These are phyloP conservation scores for Arachnomyces sp. DNA, from an alignment of 2,329 filamentous ascomycete genomes.

Conservation along the genomic window DNA sequence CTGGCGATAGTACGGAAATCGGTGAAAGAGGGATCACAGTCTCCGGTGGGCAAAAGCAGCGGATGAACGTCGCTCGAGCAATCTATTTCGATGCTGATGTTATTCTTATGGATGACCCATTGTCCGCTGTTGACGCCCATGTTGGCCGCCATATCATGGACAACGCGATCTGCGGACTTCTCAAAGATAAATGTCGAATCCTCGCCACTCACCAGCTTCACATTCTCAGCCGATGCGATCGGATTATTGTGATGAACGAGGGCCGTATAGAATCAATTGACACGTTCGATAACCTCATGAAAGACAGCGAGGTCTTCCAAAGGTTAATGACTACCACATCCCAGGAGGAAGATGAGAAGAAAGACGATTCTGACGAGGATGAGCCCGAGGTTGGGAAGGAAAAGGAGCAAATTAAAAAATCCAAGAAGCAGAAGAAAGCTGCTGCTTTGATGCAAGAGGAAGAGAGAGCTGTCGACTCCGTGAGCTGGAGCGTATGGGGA, in stretches of 20 bases:
- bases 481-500: constrained; percentile 70
- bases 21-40: constrained; percentile 93
- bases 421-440: constrained; percentile 28
- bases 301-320: constrained; percentile 66
- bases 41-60: constrained; percentile 90
- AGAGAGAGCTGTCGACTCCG: constrained; percentile 60
- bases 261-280: constrained; percentile 78
- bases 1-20: constrained; percentile 83
- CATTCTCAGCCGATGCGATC: constrained; percentile 80
- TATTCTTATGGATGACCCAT: constrained; percentile 55
- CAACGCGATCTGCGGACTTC: constrained; percentile 79
- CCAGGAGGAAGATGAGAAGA: constrained; percentile 48
- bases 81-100: constrained; percentile 59
- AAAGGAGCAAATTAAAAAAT: constrained; percentile 36
- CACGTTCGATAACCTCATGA: constrained; percentile 83
- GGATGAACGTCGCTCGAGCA: constrained; percentile 81
- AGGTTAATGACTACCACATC: constrained; percentile 73
- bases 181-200: constrained; percentile 82
- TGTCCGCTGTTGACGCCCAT: constrained; percentile 49
- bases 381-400: constrained; percentile 39
- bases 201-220: constrained; percentile 93
- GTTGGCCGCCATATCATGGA: constrained; percentile 73
- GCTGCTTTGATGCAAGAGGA: constrained; percentile 40
- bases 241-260: constrained; percentile 87
- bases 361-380: constrained; percentile 43